Conservation (phyloP, 805 yeast species). For the Zygosaccharomyces lentus region DNA sequence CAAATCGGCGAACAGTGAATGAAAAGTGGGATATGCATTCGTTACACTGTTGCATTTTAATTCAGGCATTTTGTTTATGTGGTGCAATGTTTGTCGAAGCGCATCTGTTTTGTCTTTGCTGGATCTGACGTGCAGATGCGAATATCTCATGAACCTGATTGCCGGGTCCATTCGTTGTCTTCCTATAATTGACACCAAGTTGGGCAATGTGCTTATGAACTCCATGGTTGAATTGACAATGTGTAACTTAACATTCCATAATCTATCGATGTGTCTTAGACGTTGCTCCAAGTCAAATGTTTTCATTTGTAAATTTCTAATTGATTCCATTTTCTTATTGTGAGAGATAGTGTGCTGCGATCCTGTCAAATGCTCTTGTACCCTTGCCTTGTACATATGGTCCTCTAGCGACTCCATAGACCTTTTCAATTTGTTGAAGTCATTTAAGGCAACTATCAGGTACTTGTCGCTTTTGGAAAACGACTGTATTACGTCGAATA, state of each 20-base stretch:
- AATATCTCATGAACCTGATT: conserved; percentile 50
- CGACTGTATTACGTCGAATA: conserved; percentile 24
- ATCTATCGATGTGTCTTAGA: conserved; percentile 44
- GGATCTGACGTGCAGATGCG: conserved; percentile 55
- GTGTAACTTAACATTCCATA: conserved; percentile 47
- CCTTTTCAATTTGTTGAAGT: conserved; percentile 44
- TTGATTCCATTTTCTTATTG: conserved; percentile 11
- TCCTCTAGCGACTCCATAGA: conserved; percentile 45
- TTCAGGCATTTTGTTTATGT: conserved; percentile 55
- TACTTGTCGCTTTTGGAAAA: conserved; percentile 26
- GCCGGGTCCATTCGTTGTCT: conserved; percentile 50
- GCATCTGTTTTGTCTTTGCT: conserved; percentile 48
- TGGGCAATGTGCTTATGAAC: conserved; percentile 49
- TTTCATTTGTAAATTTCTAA: conserved; percentile 17
- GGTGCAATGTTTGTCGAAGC: conserved; percentile 47
- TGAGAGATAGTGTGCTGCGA: conserved; percentile 8
- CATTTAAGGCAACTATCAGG: conserved; percentile 45
- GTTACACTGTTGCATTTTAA: conserved; percentile 45
- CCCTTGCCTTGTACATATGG: conserved; percentile 39
- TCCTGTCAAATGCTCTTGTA: conserved; percentile 31
- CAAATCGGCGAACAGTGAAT: conserved; percentile 28
- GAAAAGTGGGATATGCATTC: conserved; percentile 40
- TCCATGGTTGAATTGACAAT: conserved; percentile 39
- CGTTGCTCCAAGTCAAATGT: conserved; percentile 38
- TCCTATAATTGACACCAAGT: conserved; percentile 55